A percentile compares a stretch with the other conserved stretches of the same genome.
These are phyloP conservation scores for Lichtheimia ramosa DNA, from an alignment of 371 early-diverging fungal species.

Conservation along the genomic window DNA sequence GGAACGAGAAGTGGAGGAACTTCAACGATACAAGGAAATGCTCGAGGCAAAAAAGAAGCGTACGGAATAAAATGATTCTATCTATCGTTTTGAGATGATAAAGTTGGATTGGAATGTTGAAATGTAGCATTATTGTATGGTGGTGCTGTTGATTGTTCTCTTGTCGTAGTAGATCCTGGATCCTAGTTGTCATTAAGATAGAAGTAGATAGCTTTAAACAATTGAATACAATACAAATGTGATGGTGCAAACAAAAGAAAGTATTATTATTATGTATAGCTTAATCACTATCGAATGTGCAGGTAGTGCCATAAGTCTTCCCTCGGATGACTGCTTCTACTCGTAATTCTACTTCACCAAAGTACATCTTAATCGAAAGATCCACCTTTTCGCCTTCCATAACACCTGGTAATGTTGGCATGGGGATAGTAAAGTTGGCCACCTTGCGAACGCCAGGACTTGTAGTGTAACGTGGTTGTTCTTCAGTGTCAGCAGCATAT, in stretches of 20 bases:
- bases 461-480: constrained; percentile 43
- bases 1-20: constrained; percentile 50
- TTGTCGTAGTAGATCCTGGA: no score
- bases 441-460: constrained; percentile 46
- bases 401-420: constrained; percentile 43
- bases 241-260: background rate
- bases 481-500: constrained; percentile 46
- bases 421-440: constrained; percentile 49
- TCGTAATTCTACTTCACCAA: constrained; percentile 54
- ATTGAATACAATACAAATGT: no score
- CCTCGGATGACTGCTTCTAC: constrained; percentile 55
- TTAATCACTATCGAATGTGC: constrained; percentile 46
- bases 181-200: no score
- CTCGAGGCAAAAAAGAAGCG: constrained; percentile 7
- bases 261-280: background rate
- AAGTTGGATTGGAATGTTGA: no score
- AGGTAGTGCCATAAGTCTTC: constrained; percentile 50
- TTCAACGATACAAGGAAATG: constrained; percentile 42
- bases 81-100: no score
- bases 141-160: no score
- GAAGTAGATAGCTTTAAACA: no score
- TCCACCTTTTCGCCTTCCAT: constrained; percentile 47
- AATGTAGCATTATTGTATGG: no score
- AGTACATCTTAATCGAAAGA: constrained; percentile 38
- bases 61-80: background rate